These are phyloP conservation scores for Neofusicoccum sp. DNA, from an alignment of 2,329 filamentous ascomycete genomes.

Conservation along the genomic window DNA sequence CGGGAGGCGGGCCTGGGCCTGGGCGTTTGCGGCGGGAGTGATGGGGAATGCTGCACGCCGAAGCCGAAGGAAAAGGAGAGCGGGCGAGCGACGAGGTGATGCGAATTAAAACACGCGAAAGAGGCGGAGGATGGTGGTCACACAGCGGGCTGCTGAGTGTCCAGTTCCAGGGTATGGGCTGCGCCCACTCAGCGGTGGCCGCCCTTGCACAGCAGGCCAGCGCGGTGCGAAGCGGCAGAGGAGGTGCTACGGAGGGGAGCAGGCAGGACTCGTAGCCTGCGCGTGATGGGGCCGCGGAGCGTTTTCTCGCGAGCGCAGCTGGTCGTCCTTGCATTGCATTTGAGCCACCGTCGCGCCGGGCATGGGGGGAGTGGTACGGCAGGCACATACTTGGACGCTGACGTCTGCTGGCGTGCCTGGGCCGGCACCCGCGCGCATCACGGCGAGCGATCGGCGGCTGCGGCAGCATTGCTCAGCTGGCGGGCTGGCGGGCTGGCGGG, in stretches of 20 bases:
- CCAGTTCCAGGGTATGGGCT: background rate
- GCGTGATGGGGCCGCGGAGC: conserved; percentile 12
- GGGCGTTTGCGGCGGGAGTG: conserved; percentile 1
- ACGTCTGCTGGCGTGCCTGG: conserved; percentile 6
- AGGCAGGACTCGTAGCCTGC: background rate
- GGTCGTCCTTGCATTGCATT: conserved; percentile 22
- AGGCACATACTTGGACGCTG: conserved; percentile 14
- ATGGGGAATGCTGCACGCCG: conserved; percentile 11
- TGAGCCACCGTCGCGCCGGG: conserved; percentile 7
- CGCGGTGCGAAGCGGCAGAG: background rate
- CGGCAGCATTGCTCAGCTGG: conserved; percentile 1
- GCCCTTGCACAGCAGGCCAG: conserved; percentile 14
- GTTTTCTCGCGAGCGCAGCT: conserved; percentile 1
- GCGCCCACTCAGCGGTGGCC: background rate
- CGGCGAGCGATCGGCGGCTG: conserved; percentile 2
- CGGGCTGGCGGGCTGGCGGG: conserved; percentile 5
- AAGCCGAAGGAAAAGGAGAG: conserved; percentile 11
- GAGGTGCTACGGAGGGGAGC: background rate
- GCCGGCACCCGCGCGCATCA: background rate
- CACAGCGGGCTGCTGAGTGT: conserved; percentile 11
- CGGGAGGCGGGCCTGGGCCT: background rate
- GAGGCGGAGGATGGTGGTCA: conserved; percentile 10
- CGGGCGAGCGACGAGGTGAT: conserved; percentile 7
- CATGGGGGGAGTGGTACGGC: conserved; percentile 16
- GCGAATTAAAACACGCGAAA: conserved; percentile 17